Evolutionary conservation across 495 filamentous ascomycete species (phyloP), one percentile per base, ranked within the genome.

Genomic region (Parathielavia appendiculata): DNA sequence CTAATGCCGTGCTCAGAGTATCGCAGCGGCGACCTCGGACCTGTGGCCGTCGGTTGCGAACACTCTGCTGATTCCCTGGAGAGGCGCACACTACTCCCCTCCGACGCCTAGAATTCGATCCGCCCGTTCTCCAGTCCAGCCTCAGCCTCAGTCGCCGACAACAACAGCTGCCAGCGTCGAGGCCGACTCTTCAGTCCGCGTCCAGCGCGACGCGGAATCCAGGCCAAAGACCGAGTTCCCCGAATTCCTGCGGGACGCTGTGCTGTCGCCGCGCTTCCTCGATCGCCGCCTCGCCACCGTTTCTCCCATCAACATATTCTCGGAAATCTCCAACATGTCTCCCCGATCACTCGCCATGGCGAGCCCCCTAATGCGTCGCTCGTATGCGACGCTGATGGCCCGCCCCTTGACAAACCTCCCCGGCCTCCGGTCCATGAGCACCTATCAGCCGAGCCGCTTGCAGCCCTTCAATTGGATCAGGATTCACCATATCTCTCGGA

Each of bases 31-130:
- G 57, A 76, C 79, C 2, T 69, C 75, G 49, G 79, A 83, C 43
- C 57, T 82, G 58, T 83, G 78, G 79, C 81, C 82, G 22, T 79
- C 80, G 17, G 73, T 84, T 57, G 72, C 76, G 40, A 76, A 71
- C 58, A 69, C 75, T 19, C 64, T 84, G 49, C 62, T 69, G 17
- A 52, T 73, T 17, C 75, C 81, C 22, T 78, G 73, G 71, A 70
- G 70, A 64, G 63, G 44, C 20, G 20, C 72, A 13, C 54, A 47
- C 46, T 38, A 32, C 4, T 17, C 40, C 38, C 54, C 41, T 44
- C 63, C 17, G 6, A 19, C 58, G 14, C 52, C 58, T 1, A 64
- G 45, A n/a, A 16, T 30, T 44, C 53, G 36, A 50, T 16, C 49
- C 14, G 10, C 23, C 34, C 40, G 41, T n/a, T 23, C 51, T 41